Evolutionary conservation across 2,329 filamentous ascomycete species (phyloP), one percentile per base, ranked within the genome.

Genomic region (Diaporthe caulivora): DNA sequence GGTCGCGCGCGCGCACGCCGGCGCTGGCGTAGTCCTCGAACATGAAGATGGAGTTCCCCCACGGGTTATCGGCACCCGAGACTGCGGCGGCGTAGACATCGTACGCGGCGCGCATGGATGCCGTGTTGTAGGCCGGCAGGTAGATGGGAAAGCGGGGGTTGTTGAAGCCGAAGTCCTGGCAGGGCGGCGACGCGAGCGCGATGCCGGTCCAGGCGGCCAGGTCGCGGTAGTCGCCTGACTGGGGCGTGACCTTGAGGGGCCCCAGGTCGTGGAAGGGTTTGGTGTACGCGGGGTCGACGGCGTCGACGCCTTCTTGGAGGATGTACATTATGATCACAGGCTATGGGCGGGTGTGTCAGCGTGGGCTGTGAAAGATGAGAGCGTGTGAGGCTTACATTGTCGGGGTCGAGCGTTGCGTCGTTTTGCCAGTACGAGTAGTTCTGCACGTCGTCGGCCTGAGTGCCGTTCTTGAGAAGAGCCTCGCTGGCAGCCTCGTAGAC

Each of bases 21-120:
- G 84, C 78, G 10, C 78, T 80, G 1, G 87, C 84, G 79, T 90
- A 91, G 3, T 86, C 86, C 77, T 91, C 89, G 70, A 90, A 87
- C 84, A 90, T 86, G 80, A 90, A 87, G 57, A 89, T 75, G 24
- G 81, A 80, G 77, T 74, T 70, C 29, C 72, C 70, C 54, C 82
- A 83, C 34, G 77, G 79, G 42, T 75, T 75, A 85, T 79, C 86
- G 86, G n/a, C 62, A 8, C 62, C 62, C n/a, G 13, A 17, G 76
- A 70, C 74, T 5, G 79, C 79, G 1, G 79, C 70, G 0, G 80
- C 79, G 74, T 81, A 85, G 17, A 81, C 47, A 1, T 83, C 79
- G 69, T 81, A 86, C 1, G 81, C 81, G 51, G 76, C 75, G 49
- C 77, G 79, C 71, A 83, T 81, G 1, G 83, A 80, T 0, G 80